Evolutionary conservation across 257 asterid genomes (phyloP).

Genomic region (Avicennia marina): DNA sequence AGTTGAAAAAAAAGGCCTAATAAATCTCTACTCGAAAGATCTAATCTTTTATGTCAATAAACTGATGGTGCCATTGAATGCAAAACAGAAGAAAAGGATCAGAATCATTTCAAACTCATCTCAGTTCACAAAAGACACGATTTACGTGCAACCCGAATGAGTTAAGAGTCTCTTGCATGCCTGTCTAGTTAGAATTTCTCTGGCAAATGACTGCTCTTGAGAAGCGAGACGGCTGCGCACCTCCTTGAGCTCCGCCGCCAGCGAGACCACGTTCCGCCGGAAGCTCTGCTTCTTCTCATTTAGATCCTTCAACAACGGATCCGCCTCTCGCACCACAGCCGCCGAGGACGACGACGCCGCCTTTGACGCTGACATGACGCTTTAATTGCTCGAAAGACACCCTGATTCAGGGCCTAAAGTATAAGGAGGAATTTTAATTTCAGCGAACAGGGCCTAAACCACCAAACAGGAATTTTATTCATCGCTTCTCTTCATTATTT

Average conservation of each 20-base stretch:
- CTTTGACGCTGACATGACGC: no score
- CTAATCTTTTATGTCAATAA: not conserved
- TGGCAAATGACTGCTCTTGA: conserved; percentile 52
- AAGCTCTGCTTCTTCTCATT: conserved; percentile 82
- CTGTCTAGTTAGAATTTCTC: conserved; percentile 73
- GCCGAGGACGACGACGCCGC: no score
- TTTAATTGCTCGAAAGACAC: no score
- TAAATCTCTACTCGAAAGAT: conserved; percentile 6
- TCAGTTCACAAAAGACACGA: not conserved
- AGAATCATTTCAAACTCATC: conserved; percentile 19
- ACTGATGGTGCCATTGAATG: conserved; percentile 14
- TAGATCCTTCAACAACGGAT: conserved; percentile 89
- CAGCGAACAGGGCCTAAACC: no score
- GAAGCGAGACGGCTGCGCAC: conserved; percentile 68
- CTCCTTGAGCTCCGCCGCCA: conserved; percentile 93
- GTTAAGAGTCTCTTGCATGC: conserved; percentile 23
- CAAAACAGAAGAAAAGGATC: conserved; percentile 17
- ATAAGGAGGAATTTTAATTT: no score
- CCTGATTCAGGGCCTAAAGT: no score
- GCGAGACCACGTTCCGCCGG: conserved; percentile 87
- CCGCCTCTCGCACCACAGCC: conserved; percentile 38
- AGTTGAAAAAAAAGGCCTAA: not conserved
- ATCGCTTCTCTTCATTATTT: no score
- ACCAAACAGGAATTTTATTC: no score
- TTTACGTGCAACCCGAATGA: not conserved